A percentile compares a stretch with the other conserved stretches of the same genome.
Conservation (phyloP, 179 eudicot species). For the Drosera spatulata region DNA sequence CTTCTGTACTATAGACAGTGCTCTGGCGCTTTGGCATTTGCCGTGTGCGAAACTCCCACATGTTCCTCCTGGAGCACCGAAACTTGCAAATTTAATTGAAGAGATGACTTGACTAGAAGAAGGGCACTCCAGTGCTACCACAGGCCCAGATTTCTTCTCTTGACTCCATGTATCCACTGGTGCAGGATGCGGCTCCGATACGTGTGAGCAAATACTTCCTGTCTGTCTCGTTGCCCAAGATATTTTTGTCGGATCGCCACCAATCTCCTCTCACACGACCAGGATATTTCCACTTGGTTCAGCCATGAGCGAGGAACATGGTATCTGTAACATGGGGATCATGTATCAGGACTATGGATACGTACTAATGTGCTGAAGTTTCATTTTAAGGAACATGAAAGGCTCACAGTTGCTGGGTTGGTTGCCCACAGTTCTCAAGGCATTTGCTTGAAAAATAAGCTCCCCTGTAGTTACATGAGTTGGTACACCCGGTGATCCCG, state of each 20-base stretch:
- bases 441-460: conserved; percentile 20
- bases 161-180: conserved; percentile 67
- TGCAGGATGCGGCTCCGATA: conserved; percentile 68
- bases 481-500: conserved; percentile 41
- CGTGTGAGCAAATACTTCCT: conserved; percentile 50
- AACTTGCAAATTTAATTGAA: conserved; percentile 84
- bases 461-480: conserved; percentile 41
- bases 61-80: conserved; percentile 74
- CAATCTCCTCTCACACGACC: conserved; percentile 77
- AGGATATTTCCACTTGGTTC: conserved; percentile 45
- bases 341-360: background rate
- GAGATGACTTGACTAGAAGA: conserved; percentile 59
- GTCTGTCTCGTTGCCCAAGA: conserved; percentile 51
- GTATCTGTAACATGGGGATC: conserved; percentile 34
- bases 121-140: conserved; percentile 58
- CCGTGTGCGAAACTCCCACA: conserved; percentile 83
- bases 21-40: conserved; percentile 46
- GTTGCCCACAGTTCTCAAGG: conserved; percentile 50
- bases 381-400: too few species aligned
- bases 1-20: conserved; percentile 52
- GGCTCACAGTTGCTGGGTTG: conserved; percentile 72
- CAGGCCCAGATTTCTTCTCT: conserved; percentile 28
- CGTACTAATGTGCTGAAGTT: too few species aligned
- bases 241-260: conserved; percentile 76
- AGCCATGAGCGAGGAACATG: conserved; percentile 90